Conservation (phyloP, 176 grass and related monocot species). For the Phoenix dactylifera region DNA sequence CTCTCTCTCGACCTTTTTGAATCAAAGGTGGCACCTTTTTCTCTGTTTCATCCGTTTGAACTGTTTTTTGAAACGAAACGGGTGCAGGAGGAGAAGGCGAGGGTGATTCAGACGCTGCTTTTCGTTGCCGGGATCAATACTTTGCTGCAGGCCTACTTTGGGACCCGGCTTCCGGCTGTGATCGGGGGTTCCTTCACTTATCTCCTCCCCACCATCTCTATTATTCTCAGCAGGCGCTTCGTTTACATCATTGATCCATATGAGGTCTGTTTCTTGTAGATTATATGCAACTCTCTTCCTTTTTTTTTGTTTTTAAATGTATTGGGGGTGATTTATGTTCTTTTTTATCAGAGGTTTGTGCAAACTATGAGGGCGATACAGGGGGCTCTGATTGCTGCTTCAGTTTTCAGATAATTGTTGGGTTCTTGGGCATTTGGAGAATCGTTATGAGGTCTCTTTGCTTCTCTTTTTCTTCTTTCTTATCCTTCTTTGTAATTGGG, state of each 20-base stretch:
- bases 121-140: constrained; percentile 91
- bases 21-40: not conserved
- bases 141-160: constrained; percentile 71
- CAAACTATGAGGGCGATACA: constrained; percentile 81
- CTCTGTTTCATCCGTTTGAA: not conserved
- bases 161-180: constrained; percentile 66
- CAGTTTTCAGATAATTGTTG: constrained; percentile 76
- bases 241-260: constrained; percentile 50
- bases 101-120: constrained; percentile 86
- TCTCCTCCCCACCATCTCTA: constrained; percentile 61
- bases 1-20: not conserved
- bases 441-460: constrained; percentile 50
- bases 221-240: constrained; percentile 64
- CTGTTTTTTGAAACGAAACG: too few species aligned
- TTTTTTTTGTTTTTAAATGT: not conserved
- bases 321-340: too few species aligned
- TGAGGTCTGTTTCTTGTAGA: constrained; percentile 32
- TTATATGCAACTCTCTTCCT: not conserved
- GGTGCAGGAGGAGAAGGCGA: constrained; percentile 78
- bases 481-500: not conserved
- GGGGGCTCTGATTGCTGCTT: constrained; percentile 73
- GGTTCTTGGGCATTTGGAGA: constrained; percentile 85
- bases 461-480: not conserved
- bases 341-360: constrained; percentile 49
- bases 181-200: constrained; percentile 74